These are phyloP conservation scores for Kurtzmaniella quercitrusa DNA, from an alignment of 1,139 yeast species.

Conservation along the genomic window DNA sequence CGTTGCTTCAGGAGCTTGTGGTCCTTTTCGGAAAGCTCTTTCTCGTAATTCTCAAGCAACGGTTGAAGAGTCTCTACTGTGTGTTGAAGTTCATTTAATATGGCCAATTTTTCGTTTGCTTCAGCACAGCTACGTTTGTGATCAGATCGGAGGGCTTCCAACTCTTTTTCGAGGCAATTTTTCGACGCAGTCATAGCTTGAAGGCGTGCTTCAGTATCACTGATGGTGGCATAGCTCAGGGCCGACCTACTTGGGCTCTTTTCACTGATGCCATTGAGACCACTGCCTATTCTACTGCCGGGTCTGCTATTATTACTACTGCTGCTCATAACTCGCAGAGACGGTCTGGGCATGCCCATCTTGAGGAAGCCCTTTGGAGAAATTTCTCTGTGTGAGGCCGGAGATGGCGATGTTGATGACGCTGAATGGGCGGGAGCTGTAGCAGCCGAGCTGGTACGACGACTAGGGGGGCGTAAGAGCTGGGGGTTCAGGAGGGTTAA, in stretches of 20 bases:
- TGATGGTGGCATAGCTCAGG: background rate
- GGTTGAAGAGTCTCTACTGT: slow-evolving; percentile 47
- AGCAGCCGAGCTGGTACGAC: slow-evolving; percentile 2
- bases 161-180: slow-evolving; percentile 9
- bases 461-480: slow-evolving; percentile 8
- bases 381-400: background rate
- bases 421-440: too few relatives aligned
- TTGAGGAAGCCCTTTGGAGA: background rate
- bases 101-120: slow-evolving; percentile 30
- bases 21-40: slow-evolving; percentile 39
- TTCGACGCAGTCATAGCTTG: slow-evolving; percentile 3
- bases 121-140: slow-evolving; percentile 23
- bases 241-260: background rate
- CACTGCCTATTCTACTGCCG: slow-evolving; percentile 2
- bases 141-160: slow-evolving; percentile 13
- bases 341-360: background rate
- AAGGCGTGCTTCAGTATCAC: slow-evolving; percentile 3
- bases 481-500: slow-evolving; percentile 41
- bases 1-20: slow-evolving; percentile 39
- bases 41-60: slow-evolving; percentile 41
- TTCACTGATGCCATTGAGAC: background rate
- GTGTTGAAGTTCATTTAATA: slow-evolving; percentile 36
- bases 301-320: slow-evolving; percentile 1
- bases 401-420: background rate
- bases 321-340: background rate